These are phyloP conservation scores for Typha latifolia DNA, from an alignment of 176 grass and related monocot genomes.

Conservation along the genomic window DNA sequence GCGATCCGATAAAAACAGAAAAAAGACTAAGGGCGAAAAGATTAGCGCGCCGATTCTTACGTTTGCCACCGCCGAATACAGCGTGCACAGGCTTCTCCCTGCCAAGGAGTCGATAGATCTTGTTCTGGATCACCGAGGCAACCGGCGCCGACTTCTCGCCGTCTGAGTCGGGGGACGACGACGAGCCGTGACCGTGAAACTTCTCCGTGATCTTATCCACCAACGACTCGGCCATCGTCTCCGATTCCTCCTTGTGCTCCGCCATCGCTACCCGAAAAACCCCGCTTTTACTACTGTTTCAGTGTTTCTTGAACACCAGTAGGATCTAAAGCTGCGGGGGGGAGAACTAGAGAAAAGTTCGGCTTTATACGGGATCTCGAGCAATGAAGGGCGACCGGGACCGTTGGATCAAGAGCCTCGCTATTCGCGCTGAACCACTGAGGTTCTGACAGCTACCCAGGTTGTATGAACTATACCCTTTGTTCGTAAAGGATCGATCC, in stretches of 20 bases:
- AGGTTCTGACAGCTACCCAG: no score
- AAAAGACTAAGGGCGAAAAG: conserved; percentile 1
- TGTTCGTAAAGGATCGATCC: no score
- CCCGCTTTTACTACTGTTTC: background rate
- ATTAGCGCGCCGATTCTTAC: conserved; percentile 9
- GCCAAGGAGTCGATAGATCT: conserved; percentile 32
- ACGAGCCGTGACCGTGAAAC: conserved; percentile 28
- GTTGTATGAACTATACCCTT: no score
- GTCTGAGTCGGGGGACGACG: conserved; percentile 56
- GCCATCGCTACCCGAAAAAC: conserved; percentile 31
- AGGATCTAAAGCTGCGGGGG: no score
- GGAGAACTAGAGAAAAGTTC: no score
- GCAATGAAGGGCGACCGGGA: no score
- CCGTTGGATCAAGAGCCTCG: no score
- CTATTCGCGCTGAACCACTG: no score
- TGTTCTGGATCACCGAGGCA: conserved; percentile 13
- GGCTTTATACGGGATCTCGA: no score
- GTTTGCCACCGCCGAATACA: conserved; percentile 33
- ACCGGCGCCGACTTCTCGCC: conserved; percentile 39
- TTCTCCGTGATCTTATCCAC: conserved; percentile 67
- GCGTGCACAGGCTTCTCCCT: conserved; percentile 28
- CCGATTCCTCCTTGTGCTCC: conserved; percentile 66
- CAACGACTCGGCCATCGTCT: conserved; percentile 25
- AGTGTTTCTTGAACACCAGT: background rate
- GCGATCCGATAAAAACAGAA: background rate